Conservation (phyloP, 2,329 filamentous ascomycete genomes). For the Penicillium sp. region DNA sequence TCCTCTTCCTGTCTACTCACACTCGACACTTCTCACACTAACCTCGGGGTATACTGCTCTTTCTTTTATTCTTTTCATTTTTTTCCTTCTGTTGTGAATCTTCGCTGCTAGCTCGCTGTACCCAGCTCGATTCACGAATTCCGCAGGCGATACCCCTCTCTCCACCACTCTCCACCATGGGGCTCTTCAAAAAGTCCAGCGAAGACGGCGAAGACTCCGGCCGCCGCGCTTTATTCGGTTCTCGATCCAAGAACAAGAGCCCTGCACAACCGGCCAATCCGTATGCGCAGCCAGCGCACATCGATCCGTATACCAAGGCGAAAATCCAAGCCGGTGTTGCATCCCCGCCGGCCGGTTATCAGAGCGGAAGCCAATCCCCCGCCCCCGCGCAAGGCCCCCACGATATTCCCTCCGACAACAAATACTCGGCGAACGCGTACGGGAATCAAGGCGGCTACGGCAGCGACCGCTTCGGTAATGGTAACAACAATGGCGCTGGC, state of each 20-base stretch:
- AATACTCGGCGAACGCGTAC: conserved; percentile 35
- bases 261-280: conserved; percentile 49
- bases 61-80: not conserved
- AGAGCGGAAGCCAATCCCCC: conserved; percentile 17
- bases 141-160: too few species aligned
- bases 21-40: not conserved
- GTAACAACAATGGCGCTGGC: conserved; percentile 24
- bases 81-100: not conserved
- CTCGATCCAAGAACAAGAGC: conserved; percentile 50
- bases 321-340: conserved; percentile 41
- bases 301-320: conserved; percentile 51
- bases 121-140: too few species aligned
- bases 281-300: conserved; percentile 49
- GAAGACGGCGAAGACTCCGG: conserved; percentile 47
- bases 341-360: conserved; percentile 31
- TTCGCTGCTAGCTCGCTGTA: too few species aligned
- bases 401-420: conserved; percentile 30
- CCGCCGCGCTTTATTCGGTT: conserved; percentile 55
- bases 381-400: conserved; percentile 24
- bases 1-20: conserved; percentile 1
- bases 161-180: conserved; percentile 20
- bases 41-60: conserved; percentile 2
- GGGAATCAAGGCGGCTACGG: conserved; percentile 47
- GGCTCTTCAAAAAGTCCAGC: conserved; percentile 49
- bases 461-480: conserved; percentile 48